Evolutionary conservation across 371 early-diverging fungal species (phyloP).

Genomic region (Homolaphlyctis polyrhiza): DNA sequence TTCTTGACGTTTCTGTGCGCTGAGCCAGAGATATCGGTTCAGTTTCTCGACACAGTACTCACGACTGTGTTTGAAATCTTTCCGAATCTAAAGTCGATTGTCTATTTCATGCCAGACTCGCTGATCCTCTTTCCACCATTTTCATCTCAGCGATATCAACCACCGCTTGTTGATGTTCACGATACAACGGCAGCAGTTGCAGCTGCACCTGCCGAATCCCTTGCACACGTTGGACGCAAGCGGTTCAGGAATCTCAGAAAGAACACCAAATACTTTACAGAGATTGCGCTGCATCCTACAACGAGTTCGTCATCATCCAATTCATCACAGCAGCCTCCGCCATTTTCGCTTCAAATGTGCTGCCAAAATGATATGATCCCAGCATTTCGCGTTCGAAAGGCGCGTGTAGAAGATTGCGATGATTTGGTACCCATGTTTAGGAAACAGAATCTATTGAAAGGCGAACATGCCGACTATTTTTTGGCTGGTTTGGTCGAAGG

Average conservation of each 20-base stretch:
- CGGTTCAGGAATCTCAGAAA: slow-evolving; percentile 3
- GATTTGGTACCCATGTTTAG: slow-evolving; percentile 46
- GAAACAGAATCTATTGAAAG: slow-evolving; percentile 30
- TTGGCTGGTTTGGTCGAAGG: slow-evolving; percentile 39
- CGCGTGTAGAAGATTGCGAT: slow-evolving; percentile 48
- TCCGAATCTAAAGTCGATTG: slow-evolving; percentile 25
- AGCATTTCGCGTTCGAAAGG: slow-evolving; percentile 27
- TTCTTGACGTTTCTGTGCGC: slow-evolving; percentile 35
- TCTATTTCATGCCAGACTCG: slow-evolving; percentile 34
- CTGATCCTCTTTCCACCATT: slow-evolving; percentile 35
- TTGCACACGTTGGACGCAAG: not conserved
- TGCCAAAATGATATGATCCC: slow-evolving; percentile 27
- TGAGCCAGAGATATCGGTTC: slow-evolving; percentile 15
- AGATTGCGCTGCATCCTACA: slow-evolving; percentile 11
- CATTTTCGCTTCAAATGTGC: slow-evolving; percentile 32
- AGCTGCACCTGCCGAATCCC: not conserved
- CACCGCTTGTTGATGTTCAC: not conserved
- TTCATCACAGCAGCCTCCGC: slow-evolving; percentile 10
- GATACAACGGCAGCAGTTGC: no score
- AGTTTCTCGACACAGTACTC: slow-evolving; percentile 28
- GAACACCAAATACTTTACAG: slow-evolving; percentile 25
- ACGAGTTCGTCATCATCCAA: no score
- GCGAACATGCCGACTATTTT: slow-evolving; percentile 29
- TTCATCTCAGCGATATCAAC: slow-evolving; percentile 17
- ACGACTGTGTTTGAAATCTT: slow-evolving; percentile 20